Conservation (phyloP, 306 rosid species). For the Acacia acuminata region DNA sequence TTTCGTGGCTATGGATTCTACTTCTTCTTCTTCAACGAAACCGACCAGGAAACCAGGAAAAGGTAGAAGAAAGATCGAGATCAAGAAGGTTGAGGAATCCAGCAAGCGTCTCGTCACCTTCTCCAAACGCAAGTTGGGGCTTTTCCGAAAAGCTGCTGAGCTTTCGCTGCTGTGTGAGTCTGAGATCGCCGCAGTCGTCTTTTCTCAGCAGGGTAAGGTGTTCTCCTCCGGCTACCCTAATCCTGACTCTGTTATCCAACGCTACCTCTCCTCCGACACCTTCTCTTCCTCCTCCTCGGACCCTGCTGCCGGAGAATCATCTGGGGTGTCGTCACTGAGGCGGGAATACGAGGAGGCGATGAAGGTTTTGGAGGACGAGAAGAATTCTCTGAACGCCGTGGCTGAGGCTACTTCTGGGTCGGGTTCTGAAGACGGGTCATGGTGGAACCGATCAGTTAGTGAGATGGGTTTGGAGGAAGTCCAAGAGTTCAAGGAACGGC, state of each 20-base stretch:
- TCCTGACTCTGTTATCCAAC: neutral
- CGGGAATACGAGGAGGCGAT: neutral
- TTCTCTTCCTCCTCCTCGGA: neutral
- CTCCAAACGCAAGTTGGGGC: slow-evolving; percentile 59
- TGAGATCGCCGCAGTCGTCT: slow-evolving; percentile 42
- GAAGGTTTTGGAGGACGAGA: neutral
- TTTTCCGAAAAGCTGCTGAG: slow-evolving; percentile 65
- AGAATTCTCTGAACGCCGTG: neutral
- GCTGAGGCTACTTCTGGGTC: neutral
- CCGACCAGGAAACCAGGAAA: neutral
- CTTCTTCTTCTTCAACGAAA: neutral
- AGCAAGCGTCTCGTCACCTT: slow-evolving; percentile 49
- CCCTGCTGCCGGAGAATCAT: neutral
- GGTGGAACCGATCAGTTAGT: slow-evolving; percentile 28
- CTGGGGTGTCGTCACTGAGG: neutral
- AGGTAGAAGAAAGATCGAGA: slow-evolving; percentile 49
- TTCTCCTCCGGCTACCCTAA: slow-evolving; percentile 54
- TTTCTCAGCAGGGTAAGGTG: slow-evolving; percentile 52
- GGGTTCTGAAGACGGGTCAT: neutral
- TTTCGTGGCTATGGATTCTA: neutral
- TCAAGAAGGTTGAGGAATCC: slow-evolving; percentile 18
- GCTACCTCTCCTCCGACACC: neutral
- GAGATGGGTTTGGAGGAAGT: slow-evolving; percentile 31
- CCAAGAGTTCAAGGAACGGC: neutral
- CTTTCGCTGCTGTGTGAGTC: slow-evolving; percentile 55